These are phyloP conservation scores for Colletotrichum somersetense DNA, from an alignment of 2,329 filamentous ascomycete species.

Conservation along the genomic window DNA sequence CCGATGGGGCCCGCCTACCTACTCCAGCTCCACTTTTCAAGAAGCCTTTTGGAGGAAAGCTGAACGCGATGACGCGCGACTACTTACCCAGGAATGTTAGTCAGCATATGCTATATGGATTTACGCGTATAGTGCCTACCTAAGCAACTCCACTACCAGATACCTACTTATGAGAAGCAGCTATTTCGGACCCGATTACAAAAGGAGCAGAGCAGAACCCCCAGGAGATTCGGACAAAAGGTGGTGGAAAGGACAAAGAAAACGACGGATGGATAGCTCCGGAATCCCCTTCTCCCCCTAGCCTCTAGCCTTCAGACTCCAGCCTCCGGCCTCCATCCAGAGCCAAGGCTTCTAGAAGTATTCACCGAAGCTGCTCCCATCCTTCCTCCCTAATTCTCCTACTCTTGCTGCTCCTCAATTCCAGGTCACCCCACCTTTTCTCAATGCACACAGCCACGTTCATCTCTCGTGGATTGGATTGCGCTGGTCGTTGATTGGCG, in stretches of 20 bases:
- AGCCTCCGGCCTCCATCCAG: not conserved
- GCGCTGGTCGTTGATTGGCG: not conserved
- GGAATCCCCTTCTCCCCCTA: not conserved
- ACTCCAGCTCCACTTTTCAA: not conserved
- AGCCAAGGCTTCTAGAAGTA: conserved; percentile 5
- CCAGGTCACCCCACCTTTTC: not conserved
- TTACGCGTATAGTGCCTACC: too few species aligned
- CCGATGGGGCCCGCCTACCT: not conserved
- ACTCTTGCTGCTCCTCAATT: not conserved
- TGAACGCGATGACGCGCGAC: too few species aligned
- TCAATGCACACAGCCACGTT: not conserved
- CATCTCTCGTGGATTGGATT: not conserved
- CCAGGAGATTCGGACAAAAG: not conserved
- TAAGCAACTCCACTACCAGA: too few species aligned
- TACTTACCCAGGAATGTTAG: too few species aligned
- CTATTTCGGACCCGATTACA: not conserved
- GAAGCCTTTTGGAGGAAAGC: too few species aligned
- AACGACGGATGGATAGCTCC: not conserved
- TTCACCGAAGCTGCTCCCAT: not conserved
- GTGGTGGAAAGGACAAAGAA: not conserved
- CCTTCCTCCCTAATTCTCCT: not conserved
- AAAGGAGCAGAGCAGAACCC: not conserved
- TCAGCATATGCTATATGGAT: too few species aligned
- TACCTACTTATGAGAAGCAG: too few species aligned
- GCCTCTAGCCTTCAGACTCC: not conserved